Conservation (phyloP, 176 grass and related monocot genomes). For the Triticum aestivum region DNA sequence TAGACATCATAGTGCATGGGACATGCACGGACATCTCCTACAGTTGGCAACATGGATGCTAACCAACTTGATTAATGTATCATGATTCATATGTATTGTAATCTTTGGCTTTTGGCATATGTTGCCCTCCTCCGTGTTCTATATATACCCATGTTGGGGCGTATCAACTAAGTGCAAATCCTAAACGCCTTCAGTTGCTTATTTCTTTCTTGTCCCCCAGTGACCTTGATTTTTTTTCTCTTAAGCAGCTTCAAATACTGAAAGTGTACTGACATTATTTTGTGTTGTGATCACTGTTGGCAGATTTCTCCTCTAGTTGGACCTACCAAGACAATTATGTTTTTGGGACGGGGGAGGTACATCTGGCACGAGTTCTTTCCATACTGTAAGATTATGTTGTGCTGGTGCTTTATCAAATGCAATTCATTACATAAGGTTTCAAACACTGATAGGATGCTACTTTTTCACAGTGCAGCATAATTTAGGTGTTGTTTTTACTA, state of each 20-base stretch:
- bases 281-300: constrained; percentile 22
- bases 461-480: constrained; percentile 85
- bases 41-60: too few relatives aligned
- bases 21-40: too few relatives aligned
- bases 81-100: too few relatives aligned
- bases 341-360: constrained; percentile 55
- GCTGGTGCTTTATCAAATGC: background rate
- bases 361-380: constrained; percentile 98
- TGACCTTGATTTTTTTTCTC: background rate
- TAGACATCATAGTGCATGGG: too few relatives aligned
- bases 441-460: constrained; percentile 22
- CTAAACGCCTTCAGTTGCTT: too few relatives aligned
- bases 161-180: too few relatives aligned
- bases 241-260: constrained; percentile 1
- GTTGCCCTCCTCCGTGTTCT: too few relatives aligned
- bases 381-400: constrained; percentile 60
- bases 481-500: constrained; percentile 74
- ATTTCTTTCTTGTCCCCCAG: too few relatives aligned
- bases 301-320: constrained; percentile 88
- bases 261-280: constrained; percentile 16
- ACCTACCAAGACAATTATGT: constrained; percentile 84
- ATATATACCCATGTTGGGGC: too few relatives aligned
- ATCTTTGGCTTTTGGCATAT: too few relatives aligned
- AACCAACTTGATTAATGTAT: too few relatives aligned
- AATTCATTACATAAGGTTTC: constrained; percentile 15